These are phyloP conservation scores for Xerocomus spinulosus DNA, from an alignment of 768 basidiomycete genomes.

Conservation along the genomic window DNA sequence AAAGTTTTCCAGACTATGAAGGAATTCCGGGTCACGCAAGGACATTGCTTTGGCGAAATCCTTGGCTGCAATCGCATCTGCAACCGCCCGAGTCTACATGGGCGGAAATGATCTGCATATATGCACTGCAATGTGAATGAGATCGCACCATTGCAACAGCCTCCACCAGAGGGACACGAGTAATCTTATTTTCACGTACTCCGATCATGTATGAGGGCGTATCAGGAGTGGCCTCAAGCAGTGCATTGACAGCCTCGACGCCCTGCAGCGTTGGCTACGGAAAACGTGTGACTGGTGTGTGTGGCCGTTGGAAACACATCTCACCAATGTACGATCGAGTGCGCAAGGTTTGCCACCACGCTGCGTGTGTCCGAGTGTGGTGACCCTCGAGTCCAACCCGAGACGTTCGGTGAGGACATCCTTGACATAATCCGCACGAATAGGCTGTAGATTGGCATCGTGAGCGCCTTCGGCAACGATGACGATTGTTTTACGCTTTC, in stretches of 20 bases:
- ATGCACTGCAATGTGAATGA: background rate
- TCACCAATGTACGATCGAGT: conserved; percentile 84
- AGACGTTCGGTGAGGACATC: conserved; percentile 81
- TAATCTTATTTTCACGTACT: conserved; percentile 92
- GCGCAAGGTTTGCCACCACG: conserved; percentile 93
- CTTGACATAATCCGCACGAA: conserved; percentile 87
- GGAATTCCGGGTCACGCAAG: conserved; percentile 88
- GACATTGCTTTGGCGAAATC: conserved; percentile 87
- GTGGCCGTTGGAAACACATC: conserved; percentile 18
- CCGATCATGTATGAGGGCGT: conserved; percentile 99
- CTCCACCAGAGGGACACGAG: conserved; percentile 83
- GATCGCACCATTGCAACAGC: conserved; percentile 77
- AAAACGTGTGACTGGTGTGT: background rate
- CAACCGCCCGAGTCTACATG: conserved; percentile 77
- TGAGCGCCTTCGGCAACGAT: conserved; percentile 97
- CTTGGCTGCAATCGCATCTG: conserved; percentile 72
- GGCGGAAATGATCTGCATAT: conserved; percentile 5
- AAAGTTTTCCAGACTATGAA: conserved; percentile 85
- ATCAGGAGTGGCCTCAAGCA: conserved; percentile 79
- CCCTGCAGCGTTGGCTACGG: conserved; percentile 94
- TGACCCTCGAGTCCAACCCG: conserved; percentile 92
- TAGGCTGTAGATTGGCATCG: conserved; percentile 85
- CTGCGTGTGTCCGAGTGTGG: conserved; percentile 95
- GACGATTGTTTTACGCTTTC: conserved; percentile 97
- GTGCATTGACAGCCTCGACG: conserved; percentile 84